Evolutionary conservation across 2,329 filamentous ascomycete genomes (phyloP).

Genomic region (Aspergillus melleus): DNA sequence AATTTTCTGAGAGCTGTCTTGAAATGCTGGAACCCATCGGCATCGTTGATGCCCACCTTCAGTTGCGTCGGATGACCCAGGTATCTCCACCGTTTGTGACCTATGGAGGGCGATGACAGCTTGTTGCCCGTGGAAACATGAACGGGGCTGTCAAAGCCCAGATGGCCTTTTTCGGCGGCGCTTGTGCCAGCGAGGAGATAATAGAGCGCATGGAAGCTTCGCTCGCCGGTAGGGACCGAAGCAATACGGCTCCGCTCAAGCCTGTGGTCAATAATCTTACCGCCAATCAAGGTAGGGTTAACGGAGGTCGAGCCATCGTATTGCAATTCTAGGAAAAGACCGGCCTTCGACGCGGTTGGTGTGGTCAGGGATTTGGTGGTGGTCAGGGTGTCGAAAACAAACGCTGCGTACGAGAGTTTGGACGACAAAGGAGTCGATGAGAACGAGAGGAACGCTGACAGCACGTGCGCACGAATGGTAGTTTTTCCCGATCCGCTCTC

Average conservation of each 20-base stretch:
- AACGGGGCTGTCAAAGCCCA: slow-evolving; percentile 60
- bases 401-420: slow-evolving; percentile 89
- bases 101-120: slow-evolving; percentile 53
- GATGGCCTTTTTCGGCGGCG: slow-evolving; percentile 81
- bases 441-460: slow-evolving; percentile 82
- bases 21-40: slow-evolving; percentile 94
- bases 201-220: slow-evolving; percentile 94
- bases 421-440: slow-evolving; percentile 90
- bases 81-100: slow-evolving; percentile 90
- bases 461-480: slow-evolving; percentile 83
- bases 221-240: slow-evolving; percentile 89
- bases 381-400: slow-evolving; percentile 93
- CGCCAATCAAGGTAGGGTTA: slow-evolving; percentile 85
- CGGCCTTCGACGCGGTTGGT: slow-evolving; percentile 91
- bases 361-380: slow-evolving; percentile 97
- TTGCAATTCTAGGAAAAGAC: slow-evolving; percentile 92
- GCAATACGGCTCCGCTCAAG: slow-evolving; percentile 89
- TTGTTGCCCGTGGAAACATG: slow-evolving; percentile 46
- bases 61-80: slow-evolving; percentile 94
- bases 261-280: slow-evolving; percentile 90
- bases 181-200: slow-evolving; percentile 93
- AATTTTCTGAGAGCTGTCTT: slow-evolving; percentile 92
- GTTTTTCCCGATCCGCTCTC: slow-evolving; percentile 97
- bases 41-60: slow-evolving; percentile 94
- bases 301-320: slow-evolving; percentile 87